Evolutionary conservation across 371 early-diverging fungal genomes (phyloP), one percentile per base, ranked within the genome.

Genomic region (Smittium mucronatum): DNA sequence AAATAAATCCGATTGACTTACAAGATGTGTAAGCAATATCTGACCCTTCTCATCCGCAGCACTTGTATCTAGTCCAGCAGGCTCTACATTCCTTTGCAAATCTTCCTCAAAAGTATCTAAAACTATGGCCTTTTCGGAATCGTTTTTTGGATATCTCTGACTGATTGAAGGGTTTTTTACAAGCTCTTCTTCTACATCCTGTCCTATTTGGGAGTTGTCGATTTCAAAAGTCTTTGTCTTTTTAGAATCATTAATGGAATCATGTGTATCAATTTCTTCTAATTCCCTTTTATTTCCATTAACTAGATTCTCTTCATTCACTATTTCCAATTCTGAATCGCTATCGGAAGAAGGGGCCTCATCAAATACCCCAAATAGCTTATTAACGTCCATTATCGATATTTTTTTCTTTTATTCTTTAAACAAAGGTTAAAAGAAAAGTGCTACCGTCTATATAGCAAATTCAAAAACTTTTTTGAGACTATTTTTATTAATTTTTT

Each of bases 81-180:
- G 82, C 64, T 85, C 84, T 1, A 89, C 84, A 71, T 88, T 84
- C 67, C 89, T 82, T 60, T 83, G 86, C 17, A 91, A 85, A 69
- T 87, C 87, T 79, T 89, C 84, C 70, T 87, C 91, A 73, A 90
- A 89, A 25, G 85, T 83, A 74, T 93, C 94, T 1, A 89, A 81
- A 17, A 94, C 89, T 34, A 88, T 84, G 2, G 90, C 86, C 66
- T 75, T 33, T 64, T 32, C 58, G 21, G 47, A 47, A 47, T 47
- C 47, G 47, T 47, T 47, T 69, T 64, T 61, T 58, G 16, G 17
- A 21, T 28, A 2, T 5, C 36, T 57, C 36, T 33, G 5, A 8
- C 8, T 16, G 5, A n/a, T 2, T 68, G 16, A n/a, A n/a, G n/a
- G n/a, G n/a, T n/a, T 29, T 34, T 25, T 15, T 25, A 34, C 59